A percentile compares a stretch with the other conserved stretches of the same genome.
Evolutionary conservation across 1,139 yeast genomes (phyloP).

Genomic region (Wickerhamiella pararugosa): DNA sequence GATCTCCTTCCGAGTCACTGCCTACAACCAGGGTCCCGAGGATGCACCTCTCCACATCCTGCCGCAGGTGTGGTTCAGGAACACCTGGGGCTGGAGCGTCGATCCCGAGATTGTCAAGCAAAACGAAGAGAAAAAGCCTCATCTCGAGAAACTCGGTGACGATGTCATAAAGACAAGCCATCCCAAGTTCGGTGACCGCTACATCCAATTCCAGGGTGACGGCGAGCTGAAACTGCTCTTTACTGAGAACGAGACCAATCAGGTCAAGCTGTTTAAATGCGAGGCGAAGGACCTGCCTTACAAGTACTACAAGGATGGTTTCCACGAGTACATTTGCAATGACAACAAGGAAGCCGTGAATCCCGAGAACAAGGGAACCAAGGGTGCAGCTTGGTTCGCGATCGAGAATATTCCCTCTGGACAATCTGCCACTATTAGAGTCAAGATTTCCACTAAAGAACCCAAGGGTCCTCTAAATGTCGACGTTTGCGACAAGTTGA

Average conservation of each 20-base stretch:
- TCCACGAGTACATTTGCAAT: slow-evolving; percentile 68
- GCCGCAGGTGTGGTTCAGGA: slow-evolving; percentile 78
- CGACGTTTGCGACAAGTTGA: slow-evolving; percentile 56
- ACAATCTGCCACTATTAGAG: slow-evolving; percentile 77
- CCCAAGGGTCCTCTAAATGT: slow-evolving; percentile 47
- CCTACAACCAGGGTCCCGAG: slow-evolving; percentile 70
- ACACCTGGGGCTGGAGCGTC: slow-evolving; percentile 85
- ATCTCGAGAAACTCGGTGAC: slow-evolving; percentile 30
- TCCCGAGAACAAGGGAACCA: slow-evolving; percentile 56
- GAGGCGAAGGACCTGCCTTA: slow-evolving; percentile 38
- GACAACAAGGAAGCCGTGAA: slow-evolving; percentile 47
- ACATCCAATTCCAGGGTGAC: slow-evolving; percentile 42
- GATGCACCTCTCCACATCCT: slow-evolving; percentile 78
- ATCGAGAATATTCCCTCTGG: slow-evolving; percentile 77
- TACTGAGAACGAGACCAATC: slow-evolving; percentile 84
- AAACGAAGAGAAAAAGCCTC: slow-evolving; percentile 30
- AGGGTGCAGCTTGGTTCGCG: slow-evolving; percentile 67
- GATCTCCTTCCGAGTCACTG: slow-evolving; percentile 70
- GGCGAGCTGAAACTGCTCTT: slow-evolving; percentile 68
- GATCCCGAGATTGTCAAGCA: slow-evolving; percentile 9
- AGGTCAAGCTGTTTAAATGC: slow-evolving; percentile 42
- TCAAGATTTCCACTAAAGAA: slow-evolving; percentile 41
- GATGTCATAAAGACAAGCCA: slow-evolving; percentile 48
- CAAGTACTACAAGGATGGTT: slow-evolving; percentile 70
- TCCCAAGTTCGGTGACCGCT: slow-evolving; percentile 56